Conservation (phyloP, 192 early-diverging fungal species). For the Podila minutissima region DNA sequence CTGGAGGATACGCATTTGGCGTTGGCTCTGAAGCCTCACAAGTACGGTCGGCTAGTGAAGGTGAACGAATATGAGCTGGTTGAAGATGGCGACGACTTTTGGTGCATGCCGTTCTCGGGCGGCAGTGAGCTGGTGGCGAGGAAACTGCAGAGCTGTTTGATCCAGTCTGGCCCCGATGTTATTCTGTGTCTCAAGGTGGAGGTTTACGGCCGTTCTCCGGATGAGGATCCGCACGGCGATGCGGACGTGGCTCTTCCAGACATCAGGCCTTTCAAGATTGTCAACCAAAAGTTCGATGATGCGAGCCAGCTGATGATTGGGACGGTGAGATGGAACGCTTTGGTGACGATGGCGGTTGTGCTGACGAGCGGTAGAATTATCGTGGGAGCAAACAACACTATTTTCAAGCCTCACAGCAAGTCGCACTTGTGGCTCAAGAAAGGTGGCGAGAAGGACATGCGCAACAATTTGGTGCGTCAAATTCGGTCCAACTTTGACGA, state of each 20-base stretch:
- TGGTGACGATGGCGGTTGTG: constrained; percentile 13
- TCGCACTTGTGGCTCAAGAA: constrained; percentile 21
- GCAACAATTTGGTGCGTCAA: constrained; percentile 19
- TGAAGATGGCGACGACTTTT: background rate
- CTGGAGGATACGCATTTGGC: background rate
- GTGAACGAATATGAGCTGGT: background rate
- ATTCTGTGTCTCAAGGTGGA: constrained; percentile 12
- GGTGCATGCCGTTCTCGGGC: background rate
- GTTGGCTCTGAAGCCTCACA: background rate
- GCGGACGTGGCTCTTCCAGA: constrained; percentile 6
- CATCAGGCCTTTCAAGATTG: constrained; percentile 6
- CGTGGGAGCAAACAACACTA: constrained; percentile 11
- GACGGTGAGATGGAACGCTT: constrained; percentile 18
- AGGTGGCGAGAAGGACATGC: constrained; percentile 9
- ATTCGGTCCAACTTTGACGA: constrained; percentile 12
- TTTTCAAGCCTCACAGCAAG: constrained; percentile 9
- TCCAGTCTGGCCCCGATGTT: constrained; percentile 1
- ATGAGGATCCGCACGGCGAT: constrained; percentile 8
- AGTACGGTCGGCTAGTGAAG: background rate
- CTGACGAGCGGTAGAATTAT: constrained; percentile 8
- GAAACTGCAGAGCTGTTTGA: background rate
- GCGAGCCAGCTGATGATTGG: constrained; percentile 10
- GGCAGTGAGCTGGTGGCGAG: background rate
- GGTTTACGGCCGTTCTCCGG: constrained; percentile 3
- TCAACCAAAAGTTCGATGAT: constrained; percentile 1